Percentiles rank a stretch among this genome's conserved stretches.
Evolutionary conservation across 768 basidiomycete species (phyloP).

Genomic region (Melanogaster broomeanus): DNA sequence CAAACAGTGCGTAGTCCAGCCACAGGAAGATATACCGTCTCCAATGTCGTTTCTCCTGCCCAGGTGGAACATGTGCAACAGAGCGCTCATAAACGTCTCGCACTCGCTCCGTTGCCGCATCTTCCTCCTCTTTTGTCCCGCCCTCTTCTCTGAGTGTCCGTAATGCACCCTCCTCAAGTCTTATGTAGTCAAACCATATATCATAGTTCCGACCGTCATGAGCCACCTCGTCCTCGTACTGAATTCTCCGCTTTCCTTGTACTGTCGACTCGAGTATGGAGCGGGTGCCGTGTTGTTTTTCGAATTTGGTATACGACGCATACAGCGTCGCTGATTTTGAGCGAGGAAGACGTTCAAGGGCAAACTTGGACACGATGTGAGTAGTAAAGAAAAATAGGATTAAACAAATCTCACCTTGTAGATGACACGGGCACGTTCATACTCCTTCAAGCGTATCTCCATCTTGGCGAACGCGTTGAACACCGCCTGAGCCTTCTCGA

Average conservation of each 20-base stretch:
- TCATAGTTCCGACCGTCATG: slow-evolving; percentile 96
- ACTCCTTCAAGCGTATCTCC: slow-evolving; percentile 96
- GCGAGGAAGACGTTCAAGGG: slow-evolving; percentile 87
- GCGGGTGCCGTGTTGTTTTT: slow-evolving; percentile 95
- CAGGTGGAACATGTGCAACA: slow-evolving; percentile 94
- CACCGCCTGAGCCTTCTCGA: slow-evolving; percentile 88
- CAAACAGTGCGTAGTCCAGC: slow-evolving; percentile 95
- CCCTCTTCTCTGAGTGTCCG: slow-evolving; percentile 76
- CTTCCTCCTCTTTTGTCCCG: slow-evolving; percentile 67
- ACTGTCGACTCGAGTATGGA: slow-evolving; percentile 90
- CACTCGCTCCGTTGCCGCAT: slow-evolving; percentile 63
- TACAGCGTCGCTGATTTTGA: slow-evolving; percentile 90
- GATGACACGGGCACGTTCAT: slow-evolving; percentile 93
- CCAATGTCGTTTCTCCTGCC: slow-evolving; percentile 91
- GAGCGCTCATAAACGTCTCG: slow-evolving; percentile 96
- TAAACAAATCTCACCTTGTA: slow-evolving; percentile 72
- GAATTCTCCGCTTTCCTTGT: slow-evolving; percentile 95
- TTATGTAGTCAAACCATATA: slow-evolving; percentile 96
- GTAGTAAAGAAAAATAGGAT: not conserved
- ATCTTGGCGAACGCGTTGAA: slow-evolving; percentile 95
- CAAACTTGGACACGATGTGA: slow-evolving; percentile 61
- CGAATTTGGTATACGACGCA: slow-evolving; percentile 93
- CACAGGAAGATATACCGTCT: slow-evolving; percentile 89
- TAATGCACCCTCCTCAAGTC: slow-evolving; percentile 88
- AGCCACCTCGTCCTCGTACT: slow-evolving; percentile 94